Conservation (phyloP, 1,139 yeast species). For the Kurtzmaniella natalensis region DNA sequence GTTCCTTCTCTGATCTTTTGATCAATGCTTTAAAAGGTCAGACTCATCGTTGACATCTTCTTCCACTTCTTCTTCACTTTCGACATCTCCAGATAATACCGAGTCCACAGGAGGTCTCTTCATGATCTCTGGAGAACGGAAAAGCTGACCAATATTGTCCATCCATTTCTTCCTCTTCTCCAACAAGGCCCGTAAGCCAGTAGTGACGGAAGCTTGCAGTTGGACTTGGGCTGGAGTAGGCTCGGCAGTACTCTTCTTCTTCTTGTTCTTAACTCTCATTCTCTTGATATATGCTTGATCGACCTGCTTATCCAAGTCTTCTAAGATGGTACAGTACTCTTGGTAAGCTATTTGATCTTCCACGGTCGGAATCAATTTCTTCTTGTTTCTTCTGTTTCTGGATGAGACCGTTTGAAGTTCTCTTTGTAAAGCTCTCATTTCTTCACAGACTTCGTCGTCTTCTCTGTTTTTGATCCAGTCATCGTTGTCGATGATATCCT, state of each 20-base stretch:
- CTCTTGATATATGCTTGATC: conserved; percentile 91
- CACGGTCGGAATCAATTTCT: conserved; percentile 63
- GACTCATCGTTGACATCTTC: conserved; percentile 50
- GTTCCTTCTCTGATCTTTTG: no score
- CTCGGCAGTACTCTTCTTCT: conserved; percentile 53
- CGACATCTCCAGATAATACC: conserved; percentile 39
- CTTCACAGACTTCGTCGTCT: conserved; percentile 92
- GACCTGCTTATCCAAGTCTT: conserved; percentile 92
- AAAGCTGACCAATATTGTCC: conserved; percentile 79
- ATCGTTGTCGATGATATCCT: conserved; percentile 54
- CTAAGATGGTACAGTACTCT: conserved; percentile 84
- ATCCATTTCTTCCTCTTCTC: conserved; percentile 92
- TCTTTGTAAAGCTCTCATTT: conserved; percentile 67
- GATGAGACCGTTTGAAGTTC: conserved; percentile 60
- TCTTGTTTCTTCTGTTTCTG: conserved; percentile 65
- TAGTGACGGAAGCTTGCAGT: conserved; percentile 54
- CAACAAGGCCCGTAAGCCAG: conserved; percentile 71
- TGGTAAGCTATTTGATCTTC: conserved; percentile 94
- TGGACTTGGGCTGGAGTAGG: conserved; percentile 27
- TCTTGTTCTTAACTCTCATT: conserved; percentile 75
- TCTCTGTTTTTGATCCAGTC: conserved; percentile 78
- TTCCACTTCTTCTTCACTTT: conserved; percentile 39
- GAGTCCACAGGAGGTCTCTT: conserved; percentile 67
- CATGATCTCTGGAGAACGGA: conserved; percentile 65
- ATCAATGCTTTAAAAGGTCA: conserved; percentile 13